phyloP scores from a whole-genome alignment of 83 land plant genomes.

The Picea engelmannii region DNA sequence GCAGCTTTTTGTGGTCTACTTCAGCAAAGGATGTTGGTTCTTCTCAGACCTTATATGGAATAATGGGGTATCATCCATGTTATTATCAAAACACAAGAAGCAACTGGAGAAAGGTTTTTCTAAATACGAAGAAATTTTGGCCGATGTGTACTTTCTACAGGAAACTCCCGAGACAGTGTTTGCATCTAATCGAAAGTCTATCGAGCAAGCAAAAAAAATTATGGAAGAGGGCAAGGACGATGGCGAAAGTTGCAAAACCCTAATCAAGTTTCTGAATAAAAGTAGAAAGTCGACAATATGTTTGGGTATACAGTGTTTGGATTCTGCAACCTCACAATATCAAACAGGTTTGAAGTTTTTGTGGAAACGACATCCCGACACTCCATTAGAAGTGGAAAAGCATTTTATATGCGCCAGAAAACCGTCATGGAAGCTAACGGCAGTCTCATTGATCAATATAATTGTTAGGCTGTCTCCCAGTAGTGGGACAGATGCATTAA shows the following conservation, averaged over 20 bases:
- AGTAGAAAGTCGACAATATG: no score
- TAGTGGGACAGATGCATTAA: background rate
- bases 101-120: no score
- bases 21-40: conserved; percentile 1
- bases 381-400: background rate
- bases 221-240: background rate
- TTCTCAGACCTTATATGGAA: background rate
- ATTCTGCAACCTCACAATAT: no score
- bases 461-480: background rate
- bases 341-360: background rate
- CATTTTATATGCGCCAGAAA: background rate
- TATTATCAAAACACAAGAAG: no score
- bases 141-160: background rate
- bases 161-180: background rate
- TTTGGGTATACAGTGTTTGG: no score
- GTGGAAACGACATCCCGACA: background rate
- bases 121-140: background rate
- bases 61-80: background rate
- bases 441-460: background rate
- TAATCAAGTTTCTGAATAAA: background rate
- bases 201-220: background rate
- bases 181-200: background rate
- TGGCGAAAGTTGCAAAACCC: background rate
- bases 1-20: background rate
- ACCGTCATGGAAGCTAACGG: background rate